phyloP scores from a whole-genome alignment of 1,284 basidiomycete genomes.

The Pyrrhoderma noxium region DNA sequence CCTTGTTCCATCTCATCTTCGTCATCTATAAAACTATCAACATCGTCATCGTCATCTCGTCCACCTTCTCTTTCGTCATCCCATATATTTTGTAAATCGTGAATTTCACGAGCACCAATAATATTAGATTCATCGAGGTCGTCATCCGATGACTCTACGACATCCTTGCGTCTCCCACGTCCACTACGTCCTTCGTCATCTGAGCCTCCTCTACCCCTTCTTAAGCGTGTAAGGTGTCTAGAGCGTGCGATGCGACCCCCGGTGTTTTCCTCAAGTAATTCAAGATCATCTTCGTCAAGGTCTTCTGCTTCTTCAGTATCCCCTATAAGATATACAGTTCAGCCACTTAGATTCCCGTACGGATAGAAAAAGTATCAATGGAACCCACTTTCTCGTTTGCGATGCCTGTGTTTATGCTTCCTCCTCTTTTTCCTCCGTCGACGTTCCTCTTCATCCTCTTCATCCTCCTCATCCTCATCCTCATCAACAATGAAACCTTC shows the following conservation, averaged over 20 bases:
- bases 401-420: constrained; percentile 34
- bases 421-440: constrained; percentile 60
- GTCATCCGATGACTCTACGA: constrained; percentile 66
- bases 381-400: constrained; percentile 41
- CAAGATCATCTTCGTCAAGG: constrained; percentile 93
- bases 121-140: constrained; percentile 48
- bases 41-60: constrained; percentile 58
- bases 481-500: constrained; percentile 87
- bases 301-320: constrained; percentile 37
- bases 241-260: constrained; percentile 57
- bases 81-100: constrained; percentile 78
- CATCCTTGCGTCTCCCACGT: constrained; percentile 48
- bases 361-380: not conserved
- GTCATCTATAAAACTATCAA: constrained; percentile 90
- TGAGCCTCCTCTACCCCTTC: constrained; percentile 56
- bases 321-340: not conserved
- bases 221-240: constrained; percentile 62
- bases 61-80: constrained; percentile 62
- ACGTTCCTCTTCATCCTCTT: constrained; percentile 49
- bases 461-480: constrained; percentile 65
- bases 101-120: constrained; percentile 32
- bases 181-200: constrained; percentile 53
- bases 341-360: not conserved
- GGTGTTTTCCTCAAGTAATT: constrained; percentile 92
- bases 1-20: constrained; percentile 81